Percentiles rank a stretch among this genome's conserved stretches.
These are phyloP conservation scores for Glebionis coronaria DNA, from an alignment of 129 eudicot species.

Conservation along the genomic window DNA sequence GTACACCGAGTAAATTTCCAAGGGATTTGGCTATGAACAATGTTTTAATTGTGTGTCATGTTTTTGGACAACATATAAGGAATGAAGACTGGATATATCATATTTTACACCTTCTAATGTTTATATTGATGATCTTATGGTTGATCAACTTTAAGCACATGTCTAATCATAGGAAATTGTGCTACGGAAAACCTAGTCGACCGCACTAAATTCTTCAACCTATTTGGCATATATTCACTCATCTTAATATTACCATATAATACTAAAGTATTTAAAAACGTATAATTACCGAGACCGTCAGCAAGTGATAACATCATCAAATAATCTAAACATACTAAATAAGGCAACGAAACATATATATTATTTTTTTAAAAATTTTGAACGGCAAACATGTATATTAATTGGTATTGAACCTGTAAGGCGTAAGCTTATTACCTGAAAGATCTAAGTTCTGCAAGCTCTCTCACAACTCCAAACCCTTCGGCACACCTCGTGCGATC, in stretches of 20 bases:
- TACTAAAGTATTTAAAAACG: slow-evolving; percentile 46
- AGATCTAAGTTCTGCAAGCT: slow-evolving; percentile 67
- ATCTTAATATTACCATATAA: slow-evolving; percentile 49
- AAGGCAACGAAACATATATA: slow-evolving; percentile 70
- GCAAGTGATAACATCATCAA: slow-evolving; percentile 56
- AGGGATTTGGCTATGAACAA: too few relatives aligned
- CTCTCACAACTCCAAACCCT: slow-evolving; percentile 43
- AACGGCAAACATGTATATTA: too few relatives aligned
- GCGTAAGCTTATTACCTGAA: slow-evolving; percentile 50
- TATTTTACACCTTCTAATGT: too few relatives aligned
- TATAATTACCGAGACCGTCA: slow-evolving; percentile 44
- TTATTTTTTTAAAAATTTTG: too few relatives aligned
- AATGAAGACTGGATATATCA: too few relatives aligned
- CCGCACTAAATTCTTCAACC: slow-evolving; percentile 47
- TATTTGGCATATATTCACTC: slow-evolving; percentile 52
- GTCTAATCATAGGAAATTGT: not conserved
- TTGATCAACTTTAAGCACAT: too few relatives aligned
- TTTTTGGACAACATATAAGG: too few relatives aligned
- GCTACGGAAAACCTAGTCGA: slow-evolving; percentile 57
- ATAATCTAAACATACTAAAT: slow-evolving; percentile 55
- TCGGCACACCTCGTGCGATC: slow-evolving; percentile 50
- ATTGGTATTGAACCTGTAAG: slow-evolving; percentile 63
- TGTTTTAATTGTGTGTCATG: too few relatives aligned
- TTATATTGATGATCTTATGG: too few relatives aligned
- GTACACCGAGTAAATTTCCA: too few relatives aligned